These are phyloP conservation scores for Clavispora asparagi DNA, from an alignment of 805 yeast species.

Conservation along the genomic window DNA sequence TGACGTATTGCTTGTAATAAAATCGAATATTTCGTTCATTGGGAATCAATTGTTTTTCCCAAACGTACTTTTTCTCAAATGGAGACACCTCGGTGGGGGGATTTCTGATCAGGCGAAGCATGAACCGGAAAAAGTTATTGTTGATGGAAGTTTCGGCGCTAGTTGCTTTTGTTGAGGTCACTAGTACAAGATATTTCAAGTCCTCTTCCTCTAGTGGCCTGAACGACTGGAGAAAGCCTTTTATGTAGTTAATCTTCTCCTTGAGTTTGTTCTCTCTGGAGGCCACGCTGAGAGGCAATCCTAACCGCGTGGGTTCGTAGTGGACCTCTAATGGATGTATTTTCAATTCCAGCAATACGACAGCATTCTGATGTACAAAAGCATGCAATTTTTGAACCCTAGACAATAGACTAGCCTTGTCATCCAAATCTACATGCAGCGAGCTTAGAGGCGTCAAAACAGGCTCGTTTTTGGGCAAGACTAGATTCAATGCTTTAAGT, in stretches of 20 bases:
- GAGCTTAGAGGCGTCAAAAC: neutral
- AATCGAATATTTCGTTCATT: conserved; percentile 25
- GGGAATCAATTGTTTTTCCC: conserved; percentile 24
- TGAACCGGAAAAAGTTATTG: conserved; percentile 22
- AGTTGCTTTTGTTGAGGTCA: conserved; percentile 8
- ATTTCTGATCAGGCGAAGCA: conserved; percentile 17
- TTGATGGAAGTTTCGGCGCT: conserved; percentile 9
- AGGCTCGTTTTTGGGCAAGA: neutral
- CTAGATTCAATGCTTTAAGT: conserved; percentile 6
- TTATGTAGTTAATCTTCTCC: conserved; percentile 19
- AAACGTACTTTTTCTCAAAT: conserved; percentile 13
- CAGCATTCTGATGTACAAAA: conserved; percentile 18
- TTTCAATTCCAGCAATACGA: conserved; percentile 18
- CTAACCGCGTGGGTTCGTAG: conserved; percentile 26
- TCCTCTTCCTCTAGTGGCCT: conserved; percentile 19
- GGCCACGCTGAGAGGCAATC: conserved; percentile 25
- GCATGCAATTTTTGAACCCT: conserved; percentile 13
- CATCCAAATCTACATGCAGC: neutral
- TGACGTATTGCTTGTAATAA: conserved; percentile 22
- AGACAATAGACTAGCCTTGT: conserved; percentile 2
- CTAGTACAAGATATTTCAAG: conserved; percentile 14
- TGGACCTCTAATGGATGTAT: conserved; percentile 27
- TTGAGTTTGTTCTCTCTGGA: conserved; percentile 23
- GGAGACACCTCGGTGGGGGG: conserved; percentile 16
- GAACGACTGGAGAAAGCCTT: conserved; percentile 12